Evolutionary conservation across 192 early-diverging fungal genomes (phyloP).

Genomic region (Linnemannia elongata): DNA sequence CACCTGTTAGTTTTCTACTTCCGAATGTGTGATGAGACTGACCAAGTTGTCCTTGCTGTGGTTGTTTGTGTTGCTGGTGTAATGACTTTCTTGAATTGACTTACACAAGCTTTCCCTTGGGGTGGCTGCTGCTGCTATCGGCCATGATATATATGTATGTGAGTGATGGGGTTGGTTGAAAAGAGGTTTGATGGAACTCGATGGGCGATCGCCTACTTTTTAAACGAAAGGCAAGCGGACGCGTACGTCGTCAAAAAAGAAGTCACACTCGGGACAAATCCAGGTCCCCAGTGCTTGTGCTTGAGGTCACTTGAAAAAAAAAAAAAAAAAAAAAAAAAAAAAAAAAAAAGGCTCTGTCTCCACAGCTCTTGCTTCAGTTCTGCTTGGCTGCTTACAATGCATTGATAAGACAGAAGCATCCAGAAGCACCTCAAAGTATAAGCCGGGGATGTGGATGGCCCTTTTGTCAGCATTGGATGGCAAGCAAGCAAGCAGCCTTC

Average conservation of each 20-base stretch:
- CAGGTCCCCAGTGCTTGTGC: neutral
- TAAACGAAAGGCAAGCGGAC: neutral
- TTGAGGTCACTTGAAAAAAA: neutral
- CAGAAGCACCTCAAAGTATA: neutral
- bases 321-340: too few relatives aligned
- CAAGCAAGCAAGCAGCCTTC: neutral
- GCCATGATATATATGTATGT: constrained; percentile 28
- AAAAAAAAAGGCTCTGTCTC: neutral
- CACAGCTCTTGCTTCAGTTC: too few relatives aligned
- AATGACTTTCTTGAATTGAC: neutral
- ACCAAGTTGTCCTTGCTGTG: neutral
- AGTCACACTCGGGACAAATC: neutral
- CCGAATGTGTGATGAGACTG: neutral
- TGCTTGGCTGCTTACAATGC: too few relatives aligned
- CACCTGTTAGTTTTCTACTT: neutral
- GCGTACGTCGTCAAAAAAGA: neutral
- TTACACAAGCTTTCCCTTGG: constrained; percentile 53
- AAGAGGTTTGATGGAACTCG: neutral
- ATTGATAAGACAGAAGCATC: neutral
- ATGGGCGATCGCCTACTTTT: neutral
- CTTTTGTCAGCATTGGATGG: neutral
- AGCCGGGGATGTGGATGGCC: neutral
- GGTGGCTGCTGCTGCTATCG: constrained; percentile 41
- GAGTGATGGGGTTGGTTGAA: neutral
- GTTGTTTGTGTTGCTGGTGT: neutral